Evolutionary conservation across 1,284 basidiomycete genomes (phyloP), one percentile per base, ranked within the genome.

Genomic region (Inonotus hispidus): DNA sequence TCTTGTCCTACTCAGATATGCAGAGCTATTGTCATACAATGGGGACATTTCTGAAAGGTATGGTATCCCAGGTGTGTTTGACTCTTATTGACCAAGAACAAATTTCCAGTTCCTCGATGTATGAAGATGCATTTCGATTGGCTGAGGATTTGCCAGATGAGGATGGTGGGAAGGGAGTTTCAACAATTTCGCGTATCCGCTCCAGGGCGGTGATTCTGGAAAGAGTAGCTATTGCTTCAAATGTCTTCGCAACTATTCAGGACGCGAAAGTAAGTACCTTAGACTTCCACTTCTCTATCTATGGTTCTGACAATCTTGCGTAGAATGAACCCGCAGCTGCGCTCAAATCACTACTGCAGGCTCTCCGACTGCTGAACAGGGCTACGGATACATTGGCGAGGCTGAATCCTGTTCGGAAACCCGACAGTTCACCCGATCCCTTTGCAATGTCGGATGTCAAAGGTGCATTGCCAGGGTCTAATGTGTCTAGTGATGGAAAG

Each of bases 291-390:
- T 57, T 19, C 23, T 1, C 23, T 1, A 2, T 41, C 54, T 27
- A 38, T 32, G 60, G 49, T 56, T 41, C 46, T 50, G 19, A 43
- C 60, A 19, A 52, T n/a, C 29, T 38, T 27, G 8, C 58, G 3
- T 67, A 95, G 92, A 84, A 87, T 50, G 84, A 95, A 58, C 75
- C 85, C 0, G 75, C 82, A 0, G 72, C 77, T 0, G 82, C 87
- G 0, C 70, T 94, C 16, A 77, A 80, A 25, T 82, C 81, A 16
- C 77, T 89, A 58, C 75, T 89, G 10, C 88, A 91, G 65, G 82
- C 90, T 0, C 78, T 94, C 63, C 83, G 93, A 2, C 74, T 95
- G 0, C 92, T 86, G 82, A 90, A 89, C 66, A 83, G 92, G 37
- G 91, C 91, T 0, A 76, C 87, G 1, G 88, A 91, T 35, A 82